Conservation (phyloP, 1,139 yeast genomes). For the Saccharomyces pastorianus region DNA sequence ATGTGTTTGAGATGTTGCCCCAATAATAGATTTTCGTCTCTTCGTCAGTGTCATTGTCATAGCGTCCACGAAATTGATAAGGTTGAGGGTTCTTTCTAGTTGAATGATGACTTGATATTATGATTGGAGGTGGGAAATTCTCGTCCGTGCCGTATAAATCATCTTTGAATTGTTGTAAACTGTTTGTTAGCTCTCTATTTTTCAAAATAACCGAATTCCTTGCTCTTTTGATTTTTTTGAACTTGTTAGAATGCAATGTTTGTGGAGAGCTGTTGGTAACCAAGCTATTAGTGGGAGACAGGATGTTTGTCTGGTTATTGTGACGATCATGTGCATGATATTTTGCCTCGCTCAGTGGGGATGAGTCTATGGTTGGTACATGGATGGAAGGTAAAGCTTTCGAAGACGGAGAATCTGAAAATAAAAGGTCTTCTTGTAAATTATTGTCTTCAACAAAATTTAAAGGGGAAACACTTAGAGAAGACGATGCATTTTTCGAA, state of each 20-base stretch:
- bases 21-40: conserved; percentile 9
- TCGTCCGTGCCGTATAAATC: conserved; percentile 30
- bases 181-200: conserved; percentile 27
- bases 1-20: conserved; percentile 1
- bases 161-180: conserved; percentile 31
- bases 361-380: conserved; percentile 1
- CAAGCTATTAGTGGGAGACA: conserved; percentile 2
- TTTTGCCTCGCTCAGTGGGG: conserved; percentile 2
- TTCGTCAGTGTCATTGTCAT: conserved; percentile 8
- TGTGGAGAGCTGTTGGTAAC: neutral
- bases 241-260: conserved; percentile 8
- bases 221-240: conserved; percentile 23
- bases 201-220: conserved; percentile 29
- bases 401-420: neutral
- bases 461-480: neutral
- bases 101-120: conserved; percentile 4
- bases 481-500: neutral
- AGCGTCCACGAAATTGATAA: neutral
- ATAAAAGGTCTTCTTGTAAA: neutral
- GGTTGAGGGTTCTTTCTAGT: neutral
- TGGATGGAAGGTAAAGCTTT: neutral
- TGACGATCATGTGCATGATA: conserved; percentile 1
- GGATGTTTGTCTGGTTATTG: neutral
- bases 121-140: conserved; percentile 1
- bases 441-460: neutral